Percentiles rank a stretch among this genome's conserved stretches.
These are phyloP conservation scores for Mycena albidolilacea DNA, from an alignment of 768 basidiomycete genomes.

Conservation along the genomic window DNA sequence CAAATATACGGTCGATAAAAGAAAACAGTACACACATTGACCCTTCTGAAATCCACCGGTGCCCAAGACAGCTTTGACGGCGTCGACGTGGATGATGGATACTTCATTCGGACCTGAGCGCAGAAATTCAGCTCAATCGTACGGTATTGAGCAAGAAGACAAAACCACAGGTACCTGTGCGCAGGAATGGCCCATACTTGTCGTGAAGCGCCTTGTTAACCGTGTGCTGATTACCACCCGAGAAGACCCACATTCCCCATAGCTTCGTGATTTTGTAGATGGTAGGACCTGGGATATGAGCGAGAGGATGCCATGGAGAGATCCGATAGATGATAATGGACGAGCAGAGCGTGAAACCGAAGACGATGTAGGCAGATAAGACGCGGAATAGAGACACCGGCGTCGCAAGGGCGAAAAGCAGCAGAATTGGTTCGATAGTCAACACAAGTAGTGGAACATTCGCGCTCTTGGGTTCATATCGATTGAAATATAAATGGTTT, in stretches of 20 bases:
- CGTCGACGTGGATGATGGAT: constrained; percentile 38
- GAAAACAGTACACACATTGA: constrained; percentile 21
- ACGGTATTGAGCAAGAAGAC: not conserved
- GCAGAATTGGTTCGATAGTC: constrained; percentile 37
- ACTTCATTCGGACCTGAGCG: constrained; percentile 35
- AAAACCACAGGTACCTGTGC: constrained; percentile 46
- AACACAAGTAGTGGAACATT: constrained; percentile 31
- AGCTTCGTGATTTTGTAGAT: constrained; percentile 47
- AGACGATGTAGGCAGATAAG: constrained; percentile 34
- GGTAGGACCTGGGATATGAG: constrained; percentile 53
- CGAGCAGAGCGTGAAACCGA: constrained; percentile 31
- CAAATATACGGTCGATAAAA: not conserved
- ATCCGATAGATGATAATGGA: constrained; percentile 54
- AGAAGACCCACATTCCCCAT: constrained; percentile 42
- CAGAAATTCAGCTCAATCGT: not conserved
- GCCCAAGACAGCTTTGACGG: constrained; percentile 34
- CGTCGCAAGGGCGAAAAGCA: constrained; percentile 1
- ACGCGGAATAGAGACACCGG: constrained; percentile 15
- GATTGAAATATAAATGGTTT: constrained; percentile 43
- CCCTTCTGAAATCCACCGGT: constrained; percentile 36
- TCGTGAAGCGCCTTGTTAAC: constrained; percentile 51
- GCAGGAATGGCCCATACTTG: constrained; percentile 53
- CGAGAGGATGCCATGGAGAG: constrained; percentile 57
- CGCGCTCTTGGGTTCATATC: constrained; percentile 42
- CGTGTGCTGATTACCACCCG: constrained; percentile 47